Percentiles rank a stretch among this genome's conserved stretches.
phyloP scores from a whole-genome alignment of 75 land plant genomes.

The Pinus albicaulis region DNA sequence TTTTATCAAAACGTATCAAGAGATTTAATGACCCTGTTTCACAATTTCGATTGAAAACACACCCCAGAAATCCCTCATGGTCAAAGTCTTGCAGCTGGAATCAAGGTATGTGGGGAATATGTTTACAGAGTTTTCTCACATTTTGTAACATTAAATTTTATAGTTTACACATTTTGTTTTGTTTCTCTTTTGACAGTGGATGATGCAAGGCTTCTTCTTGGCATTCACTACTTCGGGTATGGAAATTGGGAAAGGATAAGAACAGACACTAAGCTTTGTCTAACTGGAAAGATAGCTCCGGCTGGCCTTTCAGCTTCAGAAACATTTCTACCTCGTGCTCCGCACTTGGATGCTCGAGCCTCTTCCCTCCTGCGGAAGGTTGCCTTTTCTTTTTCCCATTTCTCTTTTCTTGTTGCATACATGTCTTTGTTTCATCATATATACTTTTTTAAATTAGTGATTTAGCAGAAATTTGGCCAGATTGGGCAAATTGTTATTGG shows the following conservation, averaged over 20 bases:
- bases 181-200: constrained; percentile 54
- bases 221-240: constrained; percentile 87
- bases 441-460: too few relatives aligned
- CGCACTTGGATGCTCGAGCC: constrained; percentile 89
- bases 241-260: constrained; percentile 99
- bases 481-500: too few relatives aligned
- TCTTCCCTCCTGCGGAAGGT: constrained; percentile 81
- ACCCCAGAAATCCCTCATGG: constrained; percentile 85
- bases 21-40: constrained; percentile 77
- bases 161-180: neutral
- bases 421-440: too few relatives aligned
- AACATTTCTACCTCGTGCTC: constrained; percentile 92
- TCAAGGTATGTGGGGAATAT: constrained; percentile 49
- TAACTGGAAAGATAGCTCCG: constrained; percentile 90
- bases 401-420: neutral
- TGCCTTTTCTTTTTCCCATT: neutral
- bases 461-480: too few relatives aligned
- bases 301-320: constrained; percentile 80
- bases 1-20: constrained; percentile 80
- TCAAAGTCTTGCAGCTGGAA: constrained; percentile 97
- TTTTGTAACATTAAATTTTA: neutral
- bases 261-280: constrained; percentile 75
- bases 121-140: neutral
- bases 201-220: constrained; percentile 96
- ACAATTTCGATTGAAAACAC: constrained; percentile 76